phyloP scores from a whole-genome alignment of 75 land plant species.

The Isoetes taiwanensis region DNA sequence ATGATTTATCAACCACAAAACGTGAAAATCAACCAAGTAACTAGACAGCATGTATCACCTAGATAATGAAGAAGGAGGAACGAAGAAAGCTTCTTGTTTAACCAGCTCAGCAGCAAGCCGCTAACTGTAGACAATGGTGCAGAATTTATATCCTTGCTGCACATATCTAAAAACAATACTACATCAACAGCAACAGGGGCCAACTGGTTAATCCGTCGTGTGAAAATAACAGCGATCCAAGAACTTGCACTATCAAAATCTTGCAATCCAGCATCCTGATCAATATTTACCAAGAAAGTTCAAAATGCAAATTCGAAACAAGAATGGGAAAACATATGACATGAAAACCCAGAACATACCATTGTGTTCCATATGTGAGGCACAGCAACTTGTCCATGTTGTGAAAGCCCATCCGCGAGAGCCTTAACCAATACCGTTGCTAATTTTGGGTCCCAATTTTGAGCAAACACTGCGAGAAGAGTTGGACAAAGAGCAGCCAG shows the following conservation, averaged over 20 bases:
- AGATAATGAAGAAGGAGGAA: constrained; percentile 11
- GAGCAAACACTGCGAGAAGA: constrained; percentile 10
- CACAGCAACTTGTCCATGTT: too few species aligned
- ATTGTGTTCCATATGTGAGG: too few species aligned
- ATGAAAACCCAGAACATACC: too few species aligned
- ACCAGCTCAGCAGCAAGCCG: neutral
- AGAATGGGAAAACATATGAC: too few species aligned
- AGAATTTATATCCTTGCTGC: neutral
- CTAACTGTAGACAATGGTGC: neutral
- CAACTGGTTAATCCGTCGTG: constrained; percentile 9
- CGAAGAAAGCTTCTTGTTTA: constrained; percentile 9
- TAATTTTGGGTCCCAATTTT: constrained; percentile 10
- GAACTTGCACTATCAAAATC: constrained; percentile 6
- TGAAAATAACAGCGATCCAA: constrained; percentile 12
- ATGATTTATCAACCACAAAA: neutral
- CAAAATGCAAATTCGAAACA: too few species aligned
- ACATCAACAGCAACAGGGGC: constrained; percentile 11
- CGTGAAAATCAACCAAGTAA: constrained; percentile 2
- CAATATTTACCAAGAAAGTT: too few species aligned
- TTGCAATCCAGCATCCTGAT: constrained; percentile 8
- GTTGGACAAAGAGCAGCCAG: constrained; percentile 14
- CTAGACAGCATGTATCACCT: neutral
- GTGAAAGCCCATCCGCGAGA: neutral
- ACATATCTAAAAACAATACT: constrained; percentile 6
- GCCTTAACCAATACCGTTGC: constrained; percentile 2